Percentiles rank a stretch among this genome's conserved stretches.
These are phyloP conservation scores for Bocquillonia castaneifolia DNA, from an alignment of 441 rosid species.

Conservation along the genomic window DNA sequence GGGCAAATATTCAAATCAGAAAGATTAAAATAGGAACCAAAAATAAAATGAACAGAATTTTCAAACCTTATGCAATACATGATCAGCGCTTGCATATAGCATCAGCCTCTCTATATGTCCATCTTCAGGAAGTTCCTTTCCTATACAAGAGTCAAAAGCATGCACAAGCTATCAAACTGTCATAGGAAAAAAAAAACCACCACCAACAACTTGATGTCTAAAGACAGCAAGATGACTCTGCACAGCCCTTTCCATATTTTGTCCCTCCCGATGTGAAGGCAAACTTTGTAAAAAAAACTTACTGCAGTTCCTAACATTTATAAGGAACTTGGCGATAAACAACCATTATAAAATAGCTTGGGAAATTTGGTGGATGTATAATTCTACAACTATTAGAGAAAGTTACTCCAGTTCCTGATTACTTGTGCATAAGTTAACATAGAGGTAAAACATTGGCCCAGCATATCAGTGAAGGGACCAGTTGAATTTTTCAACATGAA, in stretches of 20 bases:
- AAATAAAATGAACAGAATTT: conserved; percentile 13
- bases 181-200: not conserved
- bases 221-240: not conserved
- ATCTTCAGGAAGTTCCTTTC: conserved; percentile 62
- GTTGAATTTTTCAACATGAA: not conserved
- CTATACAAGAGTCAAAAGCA: conserved; percentile 34
- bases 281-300: not conserved
- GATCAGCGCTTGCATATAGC: conserved; percentile 68
- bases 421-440: not conserved
- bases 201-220: not conserved
- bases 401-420: not conserved
- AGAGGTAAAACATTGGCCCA: not conserved
- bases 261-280: too few species aligned
- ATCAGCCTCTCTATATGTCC: conserved; percentile 47
- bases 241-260: not conserved
- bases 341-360: not conserved
- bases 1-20: not conserved
- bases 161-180: conserved; percentile 7
- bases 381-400: not conserved
- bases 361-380: not conserved
- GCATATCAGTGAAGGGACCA: not conserved
- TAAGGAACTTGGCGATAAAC: not conserved
- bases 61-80: conserved; percentile 76
- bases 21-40: conserved; percentile 3
- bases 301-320: not conserved